Percentiles rank a stretch among this genome's conserved stretches.
Conservation (phyloP, 306 rosid genomes). For the Cicer pinnatifidum region DNA sequence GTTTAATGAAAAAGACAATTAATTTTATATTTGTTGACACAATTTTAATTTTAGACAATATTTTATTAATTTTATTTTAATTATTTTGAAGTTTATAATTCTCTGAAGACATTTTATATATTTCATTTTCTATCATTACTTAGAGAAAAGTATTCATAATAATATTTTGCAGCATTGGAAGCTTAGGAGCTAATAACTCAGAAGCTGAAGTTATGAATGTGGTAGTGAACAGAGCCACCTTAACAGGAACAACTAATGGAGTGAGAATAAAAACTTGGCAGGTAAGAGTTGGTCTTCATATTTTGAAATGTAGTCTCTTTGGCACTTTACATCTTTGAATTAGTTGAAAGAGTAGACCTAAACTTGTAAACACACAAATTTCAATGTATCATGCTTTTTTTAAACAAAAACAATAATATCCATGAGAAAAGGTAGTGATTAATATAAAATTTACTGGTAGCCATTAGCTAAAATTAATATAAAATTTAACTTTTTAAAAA, state of each 20-base stretch:
- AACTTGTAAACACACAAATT: neutral
- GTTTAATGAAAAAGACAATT: too few species aligned
- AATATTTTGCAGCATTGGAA: constrained; percentile 67
- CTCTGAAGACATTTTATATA: neutral
- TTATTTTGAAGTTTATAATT: neutral
- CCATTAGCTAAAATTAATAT: too few species aligned
- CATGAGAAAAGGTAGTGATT: too few species aligned
- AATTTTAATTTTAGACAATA: neutral
- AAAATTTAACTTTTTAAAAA: too few species aligned
- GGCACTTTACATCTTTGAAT: constrained; percentile 28
- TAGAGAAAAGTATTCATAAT: neutral
- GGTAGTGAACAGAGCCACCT: constrained; percentile 57
- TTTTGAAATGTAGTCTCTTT: constrained; percentile 2
- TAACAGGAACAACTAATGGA: constrained; percentile 78
- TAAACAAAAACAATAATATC: too few species aligned
- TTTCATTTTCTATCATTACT: neutral
- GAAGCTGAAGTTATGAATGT: constrained; percentile 74
- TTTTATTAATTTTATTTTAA: neutral
- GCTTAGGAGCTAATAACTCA: constrained; percentile 74
- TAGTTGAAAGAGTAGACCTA: neutral
- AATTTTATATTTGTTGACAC: too few species aligned
- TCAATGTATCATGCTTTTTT: neutral
- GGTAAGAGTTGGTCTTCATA: constrained; percentile 52
- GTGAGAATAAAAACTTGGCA: constrained; percentile 94
- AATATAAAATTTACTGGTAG: too few species aligned